A percentile compares a stretch with the other conserved stretches of the same genome.
Conservation (phyloP, 2,329 filamentous ascomycete species). For the Hypoxylon sp. region DNA sequence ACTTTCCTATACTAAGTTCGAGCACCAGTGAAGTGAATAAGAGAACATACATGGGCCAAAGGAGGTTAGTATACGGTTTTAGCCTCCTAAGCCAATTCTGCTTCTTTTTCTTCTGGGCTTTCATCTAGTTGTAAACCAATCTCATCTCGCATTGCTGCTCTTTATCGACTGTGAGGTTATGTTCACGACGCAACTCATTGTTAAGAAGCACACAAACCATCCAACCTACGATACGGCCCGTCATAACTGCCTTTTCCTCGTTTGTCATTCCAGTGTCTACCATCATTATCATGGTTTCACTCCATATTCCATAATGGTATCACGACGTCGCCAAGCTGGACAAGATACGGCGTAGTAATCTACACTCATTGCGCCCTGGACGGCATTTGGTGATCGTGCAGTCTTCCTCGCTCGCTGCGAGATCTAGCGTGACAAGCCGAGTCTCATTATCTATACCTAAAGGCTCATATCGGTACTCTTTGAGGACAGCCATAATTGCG, state of each 20-base stretch:
- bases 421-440: background rate
- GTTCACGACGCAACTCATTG: background rate
- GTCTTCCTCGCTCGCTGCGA: background rate
- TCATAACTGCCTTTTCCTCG: background rate
- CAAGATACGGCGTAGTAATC: conserved; percentile 10
- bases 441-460: background rate
- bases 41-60: background rate
- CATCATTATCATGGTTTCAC: background rate
- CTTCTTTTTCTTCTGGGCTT: background rate
- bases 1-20: no score
- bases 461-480: background rate
- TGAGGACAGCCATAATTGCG: background rate
- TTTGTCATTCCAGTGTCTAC: background rate
- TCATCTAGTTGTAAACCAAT: background rate
- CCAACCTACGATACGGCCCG: background rate
- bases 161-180: background rate
- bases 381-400: background rate
- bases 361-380: background rate
- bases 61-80: background rate
- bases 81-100: background rate
- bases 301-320: background rate
- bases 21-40: no score
- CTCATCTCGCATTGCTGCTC: background rate
- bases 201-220: background rate
- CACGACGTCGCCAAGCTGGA: background rate